Base-by-base conservation (phyloP, 129 eudicot genomes). In the Tanacetum coccineum region DNA sequence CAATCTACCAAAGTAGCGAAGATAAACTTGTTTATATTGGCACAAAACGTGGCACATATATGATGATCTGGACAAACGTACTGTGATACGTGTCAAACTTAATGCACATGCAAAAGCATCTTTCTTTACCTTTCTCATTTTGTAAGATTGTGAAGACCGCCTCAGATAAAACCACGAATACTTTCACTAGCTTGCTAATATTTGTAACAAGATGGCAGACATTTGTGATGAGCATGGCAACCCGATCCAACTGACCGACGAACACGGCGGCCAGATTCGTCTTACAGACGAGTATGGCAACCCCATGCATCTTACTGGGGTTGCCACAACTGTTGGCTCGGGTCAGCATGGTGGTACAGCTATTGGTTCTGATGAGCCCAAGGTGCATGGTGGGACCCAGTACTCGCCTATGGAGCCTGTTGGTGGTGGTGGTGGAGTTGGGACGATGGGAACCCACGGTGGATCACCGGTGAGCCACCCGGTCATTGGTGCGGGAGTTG, bases 161-260 rank as follows among this genome's bases (percentile, higher is more conserved):
- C 42, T 20, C 3, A 13, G 45, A 74, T 74, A 61, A 66, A 67
- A 49, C 69, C 68, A 59, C 28, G 21, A 60, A 14, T 71, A 51
- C 49, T 49, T 61, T 54, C 21, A 11, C 3, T 36, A 8, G 9
- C 39, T 30, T 30, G 7, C 39, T 30, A 6, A 1, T 32, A 50
- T 26, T 58, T 25, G 6, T 4, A 22, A 13, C 8, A 17, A 39
- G 40, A 80, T 85, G 91, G 88, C 91, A n/a, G 87, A 86, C 66
- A 46, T 89, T 46, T 66, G 82, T 47, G 96, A 89, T 46, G 88
- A 83, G 76, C 74, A 63, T 4, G 95, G 96, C 22, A 81, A 86
- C 72, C 96, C 90, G 12, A 79, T 89, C 54, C 91, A 80, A 70
- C 84, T 86, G 59, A 84, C 95, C 4, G 97, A 87, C 66, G 81